Evolutionary conservation across 305 asterid genomes (phyloP), one percentile per base, ranked within the genome.

Genomic region (Stenogyne calaminthoides): DNA sequence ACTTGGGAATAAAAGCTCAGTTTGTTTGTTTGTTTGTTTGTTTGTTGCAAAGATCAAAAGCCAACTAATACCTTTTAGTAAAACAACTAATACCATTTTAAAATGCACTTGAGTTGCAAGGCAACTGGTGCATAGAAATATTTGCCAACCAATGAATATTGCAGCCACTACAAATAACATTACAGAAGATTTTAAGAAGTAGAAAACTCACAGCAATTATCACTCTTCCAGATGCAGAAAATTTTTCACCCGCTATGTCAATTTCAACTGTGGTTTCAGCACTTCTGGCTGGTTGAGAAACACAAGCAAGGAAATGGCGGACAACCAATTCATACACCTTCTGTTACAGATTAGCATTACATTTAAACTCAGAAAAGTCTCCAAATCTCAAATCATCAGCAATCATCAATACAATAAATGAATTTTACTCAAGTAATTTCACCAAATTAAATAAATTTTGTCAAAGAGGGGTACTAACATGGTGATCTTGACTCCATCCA

Each of bases 281-380:
- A 14, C 96, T 96, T 62, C 83, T 77, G 71, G 99, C 99, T 75
- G 99, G 98, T 82, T 90, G 96, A 83, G 99, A 95, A 83, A 95
- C 97, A 77, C 99, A 95, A 61, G 99, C 99, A 68, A 95, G 86
- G 82, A 86, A 95, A 88, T 95, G 99, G 69, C 99, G 96, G 85
- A 95, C 98, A 51, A 95, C 99, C 89, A 95, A 82, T 81, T 95
- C 99, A 64, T 95, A 95, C 79, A 95, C 84, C 86, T 83, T 90
- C 99, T 95, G 97, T 76, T 25, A 75, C 78, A 80, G 59, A 78
- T 71, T 18, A 75, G 63, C 12, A 14, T 29, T 70, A 56, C 19
- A 52, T 51, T 70, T 68, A n/a, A 80, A 46, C 44, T 76, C 79
- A 71, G 46, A 71, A 60, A 66, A 25, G 69, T 9, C 54, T 73